Base-by-base conservation (phyloP, 306 rosid genomes). In the Ochetophila trinervis region DNA sequence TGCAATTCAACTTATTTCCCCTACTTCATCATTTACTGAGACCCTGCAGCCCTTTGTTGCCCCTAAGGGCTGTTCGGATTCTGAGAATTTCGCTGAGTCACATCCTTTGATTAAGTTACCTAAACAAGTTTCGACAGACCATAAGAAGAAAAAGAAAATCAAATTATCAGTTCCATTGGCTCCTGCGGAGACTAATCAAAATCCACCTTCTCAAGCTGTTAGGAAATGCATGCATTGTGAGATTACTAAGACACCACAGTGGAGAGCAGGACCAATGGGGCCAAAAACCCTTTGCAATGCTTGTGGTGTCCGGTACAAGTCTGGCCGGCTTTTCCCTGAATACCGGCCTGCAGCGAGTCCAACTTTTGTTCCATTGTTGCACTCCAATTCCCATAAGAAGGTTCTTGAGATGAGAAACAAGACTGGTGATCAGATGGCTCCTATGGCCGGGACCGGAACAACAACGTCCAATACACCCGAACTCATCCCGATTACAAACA, bases 251-350 rank as follows among this genome's bases (percentile, higher is more conserved):
- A 93, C 97, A 24, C 99, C 97, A 27, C 96, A 93, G 62, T 93
- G 99, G 99, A 78, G 99, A 76, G 99, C 99, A 15, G 99, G 99
- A 6, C 99, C 99, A 45, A 75, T 90, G 87, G 97, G 96, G 60
- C 99, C 97, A 0, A 93, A 93, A 84, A 90, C 97, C 58, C 90
- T 93, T 1, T 93, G 99, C 80, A 93, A 93, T 54, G 99, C 99
- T 0, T 93, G 99, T 17, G 97, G 99, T 12, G 99, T 93, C 18
- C 91, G 97, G 44, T 86, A 72, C 83, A 93, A 93, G 71, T 93
- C 99, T 0, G 97, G 99, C 11, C 73, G 98, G 63, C 98, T 93
- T 73, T 93, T 72, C 86, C 98, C 98, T 0, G 97, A 93, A 55
- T 93, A 93, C 83, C 76, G 98, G 24, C 98, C 98, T 4, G 98